Evolutionary conservation across 2,329 filamentous ascomycete species (phyloP), one percentile per base, ranked within the genome.

Genomic region (Aspergillus niger): DNA sequence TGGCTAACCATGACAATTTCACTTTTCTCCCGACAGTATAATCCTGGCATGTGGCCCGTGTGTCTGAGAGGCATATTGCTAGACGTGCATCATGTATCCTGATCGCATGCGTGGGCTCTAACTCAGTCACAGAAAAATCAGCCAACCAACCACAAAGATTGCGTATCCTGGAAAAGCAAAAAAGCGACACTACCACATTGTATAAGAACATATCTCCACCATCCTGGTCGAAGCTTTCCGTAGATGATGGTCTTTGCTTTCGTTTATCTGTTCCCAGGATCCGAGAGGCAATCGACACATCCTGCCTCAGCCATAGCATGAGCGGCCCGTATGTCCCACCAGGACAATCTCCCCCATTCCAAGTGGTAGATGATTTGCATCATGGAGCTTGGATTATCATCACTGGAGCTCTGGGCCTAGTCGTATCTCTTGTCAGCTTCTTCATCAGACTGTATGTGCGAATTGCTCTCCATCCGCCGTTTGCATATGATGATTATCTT

Each of bases 301-400:
- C 44, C 22, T 49, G 36, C 38, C 32, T 36, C 32, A 15, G 32
- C 32, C 32, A 36, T 36, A 65, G 47, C 60, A 72, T 72, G 70
- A 36, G 32, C 32, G 67, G 69, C 64, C 67, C 66, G 41, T 65
- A 69, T 61, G 67, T 76, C 41, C 72, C 70, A n/a, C 64, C 73
- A 24, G 72, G 74, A 43, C 69, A 76, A 58, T 72, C 72, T 36
- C 72, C 72, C 47, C 75, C 74, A 47, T 74, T 76, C 43, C 71
- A 77, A 58, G 70, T 74, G 22, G 72, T 79, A n/a, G 76, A 77
- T 53, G 69, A 72, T 20, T 63, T 66, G 32, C 77, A 80, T 59
- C 75, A 77, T 65, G 74, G 74, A 10, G 77, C 74, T 10, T 70
- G 72, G 63, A 68, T 79, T 10, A 75, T 79, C 17, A 75, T 79